Percentiles rank a stretch among this genome's conserved stretches.
phyloP scores from a whole-genome alignment of 1,284 basidiomycete genomes.

The Rhodotorula sp. region DNA sequence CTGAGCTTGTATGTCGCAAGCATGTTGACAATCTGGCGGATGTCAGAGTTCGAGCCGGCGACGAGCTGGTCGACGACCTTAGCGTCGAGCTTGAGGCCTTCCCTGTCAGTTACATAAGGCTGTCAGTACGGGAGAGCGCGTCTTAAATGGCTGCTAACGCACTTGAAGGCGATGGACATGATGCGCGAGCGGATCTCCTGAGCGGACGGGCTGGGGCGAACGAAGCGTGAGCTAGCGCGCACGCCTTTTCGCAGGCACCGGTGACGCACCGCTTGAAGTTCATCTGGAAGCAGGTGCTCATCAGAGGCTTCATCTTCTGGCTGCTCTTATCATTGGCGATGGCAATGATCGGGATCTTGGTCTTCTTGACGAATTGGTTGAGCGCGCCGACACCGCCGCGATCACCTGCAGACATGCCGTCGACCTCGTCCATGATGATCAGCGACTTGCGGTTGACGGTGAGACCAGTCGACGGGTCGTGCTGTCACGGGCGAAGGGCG shows the following conservation, averaged over 20 bases:
- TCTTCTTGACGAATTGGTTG: conserved; percentile 89
- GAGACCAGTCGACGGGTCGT: conserved; percentile 46
- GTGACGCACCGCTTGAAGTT: conserved; percentile 63
- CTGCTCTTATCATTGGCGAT: conserved; percentile 88
- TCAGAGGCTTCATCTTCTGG: conserved; percentile 87
- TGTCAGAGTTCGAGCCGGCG: conserved; percentile 83
- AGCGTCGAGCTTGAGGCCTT: conserved; percentile 79
- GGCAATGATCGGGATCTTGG: conserved; percentile 94
- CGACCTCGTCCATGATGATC: conserved; percentile 98
- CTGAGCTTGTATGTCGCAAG: conserved; percentile 91
- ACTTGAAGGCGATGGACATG: conserved; percentile 86
- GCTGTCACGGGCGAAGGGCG: not conserved
- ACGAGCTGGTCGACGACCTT: conserved; percentile 93
- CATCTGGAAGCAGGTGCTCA: conserved; percentile 69
- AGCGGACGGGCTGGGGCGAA: conserved; percentile 64
- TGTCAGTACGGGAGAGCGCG: too few species aligned
- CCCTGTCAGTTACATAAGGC: not conserved
- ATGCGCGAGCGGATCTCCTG: conserved; percentile 75
- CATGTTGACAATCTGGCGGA: conserved; percentile 96
- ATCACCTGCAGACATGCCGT: conserved; percentile 98
- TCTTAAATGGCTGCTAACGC: conserved; percentile 42
- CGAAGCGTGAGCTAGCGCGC: too few species aligned
- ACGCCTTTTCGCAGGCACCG: too few species aligned
- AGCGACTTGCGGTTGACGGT: conserved; percentile 75
- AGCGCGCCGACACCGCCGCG: conserved; percentile 88